A percentile compares a stretch with the other conserved stretches of the same genome.
Conservation (phyloP, 805 yeast genomes). For the Komagataella populi region DNA sequence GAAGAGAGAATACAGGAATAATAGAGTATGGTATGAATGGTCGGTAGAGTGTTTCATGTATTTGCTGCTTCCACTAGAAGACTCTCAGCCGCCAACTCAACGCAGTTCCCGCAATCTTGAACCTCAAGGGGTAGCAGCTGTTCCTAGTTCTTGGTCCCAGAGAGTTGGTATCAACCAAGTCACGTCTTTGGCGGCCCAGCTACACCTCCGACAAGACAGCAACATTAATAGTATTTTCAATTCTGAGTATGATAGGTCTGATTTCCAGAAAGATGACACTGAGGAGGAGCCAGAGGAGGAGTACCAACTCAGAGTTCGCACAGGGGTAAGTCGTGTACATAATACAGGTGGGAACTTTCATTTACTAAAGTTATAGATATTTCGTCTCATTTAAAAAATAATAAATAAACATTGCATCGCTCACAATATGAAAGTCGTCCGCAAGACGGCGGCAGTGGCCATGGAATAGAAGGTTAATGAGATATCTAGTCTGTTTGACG, state of each 20-base stretch:
- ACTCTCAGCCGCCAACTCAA: background rate
- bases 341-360: constrained; percentile 22
- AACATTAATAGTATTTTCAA: constrained; percentile 6
- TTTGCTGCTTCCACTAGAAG: background rate
- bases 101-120: background rate
- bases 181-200: background rate
- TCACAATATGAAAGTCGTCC: background rate
- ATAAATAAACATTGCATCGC: background rate
- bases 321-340: constrained; percentile 25
- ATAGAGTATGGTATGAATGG: constrained; percentile 60
- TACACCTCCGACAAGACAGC: background rate
- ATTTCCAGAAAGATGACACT: background rate
- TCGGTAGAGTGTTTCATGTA: constrained; percentile 12
- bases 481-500: too few species aligned
- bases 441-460: background rate
- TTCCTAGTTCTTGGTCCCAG: background rate
- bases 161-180: background rate
- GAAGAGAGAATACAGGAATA: constrained; percentile 28
- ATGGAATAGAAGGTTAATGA: too few species aligned
- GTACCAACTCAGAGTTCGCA: constrained; percentile 26
- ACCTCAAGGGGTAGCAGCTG: background rate
- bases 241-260: background rate
- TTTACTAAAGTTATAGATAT: constrained; percentile 10
- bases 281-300: constrained; percentile 20
- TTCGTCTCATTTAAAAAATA: background rate